These are phyloP conservation scores for Fagopyrum tataricum DNA, from an alignment of 148 eudicot species.

Conservation along the genomic window DNA sequence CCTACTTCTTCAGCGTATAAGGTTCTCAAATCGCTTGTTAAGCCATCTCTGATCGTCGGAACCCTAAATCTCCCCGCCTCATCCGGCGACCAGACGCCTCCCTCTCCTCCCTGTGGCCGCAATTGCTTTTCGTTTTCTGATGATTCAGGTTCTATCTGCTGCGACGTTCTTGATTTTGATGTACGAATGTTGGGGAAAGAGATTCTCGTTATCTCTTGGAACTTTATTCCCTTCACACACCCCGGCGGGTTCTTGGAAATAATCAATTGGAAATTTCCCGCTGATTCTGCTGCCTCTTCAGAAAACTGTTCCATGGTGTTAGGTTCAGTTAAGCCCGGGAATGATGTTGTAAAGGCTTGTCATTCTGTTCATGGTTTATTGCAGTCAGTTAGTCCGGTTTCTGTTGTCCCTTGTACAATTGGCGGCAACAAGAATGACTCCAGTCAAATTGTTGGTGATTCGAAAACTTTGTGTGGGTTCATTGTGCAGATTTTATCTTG, in stretches of 20 bases:
- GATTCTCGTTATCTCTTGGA: conserved; percentile 58
- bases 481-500: conserved; percentile 46
- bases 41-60: conserved; percentile 46
- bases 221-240: conserved; percentile 56
- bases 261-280: conserved; percentile 41
- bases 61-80: conserved; percentile 44
- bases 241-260: conserved; percentile 63
- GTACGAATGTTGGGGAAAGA: conserved; percentile 32
- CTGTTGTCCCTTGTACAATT: conserved; percentile 39
- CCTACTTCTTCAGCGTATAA: conserved; percentile 17
- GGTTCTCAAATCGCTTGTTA: conserved; percentile 35
- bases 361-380: conserved; percentile 36
- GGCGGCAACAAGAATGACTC: conserved; percentile 4
- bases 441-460: conserved; percentile 9
- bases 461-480: conserved; percentile 40
- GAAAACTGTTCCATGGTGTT: conserved; percentile 14
- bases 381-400: conserved; percentile 61
- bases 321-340: conserved; percentile 13
- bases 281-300: not conserved
- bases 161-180: conserved; percentile 58
- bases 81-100: conserved; percentile 15
- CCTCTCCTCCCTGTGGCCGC: conserved; percentile 16
- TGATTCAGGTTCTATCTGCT: conserved; percentile 36
- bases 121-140: conserved; percentile 59
- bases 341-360: conserved; percentile 24